Percentiles rank a stretch among this genome's conserved stretches.
Conservation (phyloP, 768 basidiomycete genomes). For the Tubosaeta sp. region DNA sequence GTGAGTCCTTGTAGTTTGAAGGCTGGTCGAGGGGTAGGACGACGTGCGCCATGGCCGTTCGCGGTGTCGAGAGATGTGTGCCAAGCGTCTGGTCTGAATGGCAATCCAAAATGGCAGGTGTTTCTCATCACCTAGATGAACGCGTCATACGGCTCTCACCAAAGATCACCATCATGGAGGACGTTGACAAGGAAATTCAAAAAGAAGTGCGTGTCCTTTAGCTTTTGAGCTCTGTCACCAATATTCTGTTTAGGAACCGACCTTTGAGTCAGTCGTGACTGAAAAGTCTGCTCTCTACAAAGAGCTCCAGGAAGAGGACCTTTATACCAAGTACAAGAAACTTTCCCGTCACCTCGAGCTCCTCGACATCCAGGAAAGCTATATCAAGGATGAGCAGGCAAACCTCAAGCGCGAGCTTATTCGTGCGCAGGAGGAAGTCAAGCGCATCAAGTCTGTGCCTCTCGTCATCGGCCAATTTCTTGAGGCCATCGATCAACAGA, state of each 20-base stretch:
- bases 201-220: slow-evolving; percentile 55
- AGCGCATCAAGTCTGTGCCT: slow-evolving; percentile 97
- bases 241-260: slow-evolving; percentile 62
- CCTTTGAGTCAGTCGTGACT: slow-evolving; percentile 80
- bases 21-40: slow-evolving; percentile 85
- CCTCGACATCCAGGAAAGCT: slow-evolving; percentile 90
- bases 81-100: not conserved
- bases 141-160: slow-evolving; percentile 24
- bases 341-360: slow-evolving; percentile 93
- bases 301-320: slow-evolving; percentile 85
- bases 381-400: slow-evolving; percentile 98
- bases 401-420: slow-evolving; percentile 97
- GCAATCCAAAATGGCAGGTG: slow-evolving; percentile 20
- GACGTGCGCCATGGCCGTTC: slow-evolving; percentile 73
- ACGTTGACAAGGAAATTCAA: slow-evolving; percentile 82
- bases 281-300: slow-evolving; percentile 87
- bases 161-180: slow-evolving; percentile 59
- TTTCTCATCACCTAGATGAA: slow-evolving; percentile 29
- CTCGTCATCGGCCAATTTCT: slow-evolving; percentile 99
- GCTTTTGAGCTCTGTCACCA: not conserved
- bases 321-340: slow-evolving; percentile 97
- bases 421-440: slow-evolving; percentile 98
- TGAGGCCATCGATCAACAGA: slow-evolving; percentile 96
- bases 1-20: slow-evolving; percentile 96
- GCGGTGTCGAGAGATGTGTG: not conserved